A percentile compares a stretch with the other conserved stretches of the same genome.
Conservation (phyloP, 768 basidiomycete genomes). For the Podaxis sp. region DNA sequence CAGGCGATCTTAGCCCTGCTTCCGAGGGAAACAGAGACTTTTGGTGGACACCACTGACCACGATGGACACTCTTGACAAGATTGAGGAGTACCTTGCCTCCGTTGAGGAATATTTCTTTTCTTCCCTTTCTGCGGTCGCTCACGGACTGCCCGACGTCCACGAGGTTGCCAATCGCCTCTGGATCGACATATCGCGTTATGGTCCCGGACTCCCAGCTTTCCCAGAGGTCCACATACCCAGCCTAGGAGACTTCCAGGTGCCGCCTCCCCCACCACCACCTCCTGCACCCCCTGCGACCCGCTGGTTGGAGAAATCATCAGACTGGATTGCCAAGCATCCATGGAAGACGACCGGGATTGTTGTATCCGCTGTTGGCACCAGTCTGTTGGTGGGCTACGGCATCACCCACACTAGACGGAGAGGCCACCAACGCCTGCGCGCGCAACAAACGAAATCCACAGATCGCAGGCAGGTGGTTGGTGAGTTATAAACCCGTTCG, state of each 20-base stretch:
- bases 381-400: conserved; percentile 64
- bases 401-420: conserved; percentile 2
- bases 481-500: conserved; percentile 37
- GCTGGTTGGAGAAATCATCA: conserved; percentile 44
- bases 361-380: conserved; percentile 57
- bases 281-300: conserved; percentile 49
- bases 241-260: conserved; percentile 71
- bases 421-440: conserved; percentile 30
- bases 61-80: conserved; percentile 53
- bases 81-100: conserved; percentile 71
- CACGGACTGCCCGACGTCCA: conserved; percentile 63
- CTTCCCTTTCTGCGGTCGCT: conserved; percentile 54
- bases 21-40: conserved; percentile 26
- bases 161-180: conserved; percentile 66
- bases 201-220: conserved; percentile 66
- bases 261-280: conserved; percentile 63
- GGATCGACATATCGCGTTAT: conserved; percentile 79
- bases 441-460: conserved; percentile 41
- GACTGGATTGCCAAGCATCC: conserved; percentile 62
- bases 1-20: conserved; percentile 40
- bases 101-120: conserved; percentile 60
- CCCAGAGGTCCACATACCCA: conserved; percentile 54
- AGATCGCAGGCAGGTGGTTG: conserved; percentile 69
- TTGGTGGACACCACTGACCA: conserved; percentile 14
- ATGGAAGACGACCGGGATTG: conserved; percentile 55